Evolutionary conservation across 208 protist genomes (phyloP).

Genomic region (Leishmania arabica): DNA sequence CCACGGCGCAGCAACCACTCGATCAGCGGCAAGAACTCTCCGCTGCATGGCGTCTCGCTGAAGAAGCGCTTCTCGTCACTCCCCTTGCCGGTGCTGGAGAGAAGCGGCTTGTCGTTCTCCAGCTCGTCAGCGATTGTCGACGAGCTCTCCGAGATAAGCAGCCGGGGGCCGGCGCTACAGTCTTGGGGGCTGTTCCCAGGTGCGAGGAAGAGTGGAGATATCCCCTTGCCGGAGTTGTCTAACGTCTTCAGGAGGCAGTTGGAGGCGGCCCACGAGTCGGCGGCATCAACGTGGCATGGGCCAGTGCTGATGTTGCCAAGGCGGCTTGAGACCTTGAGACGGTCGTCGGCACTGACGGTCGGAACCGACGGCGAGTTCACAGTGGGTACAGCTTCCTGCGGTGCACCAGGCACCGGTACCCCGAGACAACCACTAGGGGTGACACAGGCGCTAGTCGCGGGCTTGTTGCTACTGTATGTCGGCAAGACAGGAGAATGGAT

Average conservation of each 20-base stretch:
- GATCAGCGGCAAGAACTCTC: constrained; percentile 38
- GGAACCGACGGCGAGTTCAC: constrained; percentile 3
- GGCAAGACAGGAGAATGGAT: too few species aligned
- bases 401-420: neutral
- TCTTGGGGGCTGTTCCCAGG: neutral
- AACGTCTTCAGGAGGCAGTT: constrained; percentile 26
- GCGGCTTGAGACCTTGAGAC: neutral
- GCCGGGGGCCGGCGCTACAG: constrained; percentile 1
- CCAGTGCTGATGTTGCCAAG: neutral
- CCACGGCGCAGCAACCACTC: constrained; percentile 31
- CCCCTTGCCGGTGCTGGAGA: neutral
- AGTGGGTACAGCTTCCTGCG: neutral
- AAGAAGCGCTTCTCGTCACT: constrained; percentile 20
- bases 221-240: constrained; percentile 2
- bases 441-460: neutral
- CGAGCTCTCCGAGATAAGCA: constrained; percentile 24
- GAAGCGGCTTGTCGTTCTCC: constrained; percentile 16
- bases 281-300: neutral
- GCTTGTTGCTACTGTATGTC: constrained; percentile 3
- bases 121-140: constrained; percentile 4
- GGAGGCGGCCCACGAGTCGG: neutral
- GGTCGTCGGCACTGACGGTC: neutral
- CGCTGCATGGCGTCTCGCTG: constrained; percentile 18
- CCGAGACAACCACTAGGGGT: neutral
- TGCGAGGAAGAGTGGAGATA: constrained; percentile 6